Conservation (phyloP, 106 monocot genomes). For the Dendrobium catenatum region DNA sequence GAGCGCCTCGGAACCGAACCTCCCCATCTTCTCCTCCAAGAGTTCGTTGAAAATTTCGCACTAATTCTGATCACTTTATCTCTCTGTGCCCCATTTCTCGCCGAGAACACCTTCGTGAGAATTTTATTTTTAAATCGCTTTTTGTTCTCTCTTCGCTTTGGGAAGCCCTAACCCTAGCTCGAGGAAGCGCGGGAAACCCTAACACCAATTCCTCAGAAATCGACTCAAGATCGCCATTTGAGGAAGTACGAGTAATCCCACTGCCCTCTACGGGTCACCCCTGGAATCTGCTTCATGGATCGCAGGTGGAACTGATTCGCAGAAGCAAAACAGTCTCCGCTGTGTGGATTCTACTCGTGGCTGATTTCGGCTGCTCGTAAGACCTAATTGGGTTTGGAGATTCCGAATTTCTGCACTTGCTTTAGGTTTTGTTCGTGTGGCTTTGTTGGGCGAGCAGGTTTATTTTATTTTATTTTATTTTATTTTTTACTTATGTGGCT, state of each 20-base stretch:
- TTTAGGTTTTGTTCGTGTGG: background rate
- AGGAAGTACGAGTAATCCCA: background rate
- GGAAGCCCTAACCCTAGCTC: constrained; percentile 8
- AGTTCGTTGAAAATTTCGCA: constrained; percentile 15
- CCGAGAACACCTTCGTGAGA: background rate
- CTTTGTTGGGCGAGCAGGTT: background rate
- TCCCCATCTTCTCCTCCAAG: constrained; percentile 12
- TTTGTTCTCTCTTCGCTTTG: background rate
- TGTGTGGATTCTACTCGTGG: background rate
- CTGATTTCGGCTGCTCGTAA: background rate
- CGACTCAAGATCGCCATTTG: constrained; percentile 1
- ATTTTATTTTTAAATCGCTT: background rate
- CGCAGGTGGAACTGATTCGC: background rate
- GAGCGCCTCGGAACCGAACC: constrained; percentile 5
- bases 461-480: background rate
- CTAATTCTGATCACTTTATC: constrained; percentile 10
- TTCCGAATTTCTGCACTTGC: constrained; percentile 4
- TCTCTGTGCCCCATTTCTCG: constrained; percentile 6
- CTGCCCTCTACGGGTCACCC: background rate
- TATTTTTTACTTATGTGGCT: background rate
- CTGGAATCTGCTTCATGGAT: background rate
- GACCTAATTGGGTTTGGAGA: background rate
- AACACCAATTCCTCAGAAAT: background rate
- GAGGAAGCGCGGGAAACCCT: constrained; percentile 9
- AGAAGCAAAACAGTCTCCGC: background rate